Base-by-base conservation (phyloP, 2,329 filamentous ascomycete species). In the Pseudogymnoascus sp. region DNA sequence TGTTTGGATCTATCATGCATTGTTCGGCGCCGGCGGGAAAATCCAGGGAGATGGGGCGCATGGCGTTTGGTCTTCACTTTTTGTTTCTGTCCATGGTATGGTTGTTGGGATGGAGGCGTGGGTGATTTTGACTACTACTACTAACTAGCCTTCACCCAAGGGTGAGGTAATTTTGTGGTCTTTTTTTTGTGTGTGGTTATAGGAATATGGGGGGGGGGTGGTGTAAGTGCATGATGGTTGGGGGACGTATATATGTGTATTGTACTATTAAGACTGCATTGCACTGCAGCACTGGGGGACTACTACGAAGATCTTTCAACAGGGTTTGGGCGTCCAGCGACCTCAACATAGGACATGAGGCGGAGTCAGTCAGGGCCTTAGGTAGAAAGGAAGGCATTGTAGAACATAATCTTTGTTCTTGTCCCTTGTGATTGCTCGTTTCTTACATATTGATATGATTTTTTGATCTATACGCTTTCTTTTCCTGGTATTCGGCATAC, bases 201-300 rank as follows among this genome's bases (percentile, higher is more conserved):
- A 56, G 25, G 47, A 28, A 25, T 16, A 53, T 53, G 47, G 28
- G 47, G 25, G 4, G n/a, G 5, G n/a, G n/a, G 4, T 23, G 5
- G 47, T 56, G 47, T 56, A 56, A 33, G 47, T 56, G 47, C 47
- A 56, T 56, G 28, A 56, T 56, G 28, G n/a, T 56, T n/a, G 10
- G 47, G n/a, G 47, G 47, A 33, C 47, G 47, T 56, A 56, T 56
- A 56, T 56, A 56, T 56, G 47, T 56, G 47, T 56, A 56, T 56
- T 56, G 47, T 56, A 56, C 47, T 56, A 56, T 56, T 56, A 56
- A 33, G 47, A 56, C 47, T 56, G 47, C 47, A 56, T 33, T 2
- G 47, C 25, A 18, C 25, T 56, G 47, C 47, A 56, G 47, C 47
- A 56, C n/a, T 6, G 47, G 8, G n/a, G 47, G 28, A 56, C 47